phyloP scores from a whole-genome alignment of 164 flowering plant species.

The Umbilicus rupestris region DNA sequence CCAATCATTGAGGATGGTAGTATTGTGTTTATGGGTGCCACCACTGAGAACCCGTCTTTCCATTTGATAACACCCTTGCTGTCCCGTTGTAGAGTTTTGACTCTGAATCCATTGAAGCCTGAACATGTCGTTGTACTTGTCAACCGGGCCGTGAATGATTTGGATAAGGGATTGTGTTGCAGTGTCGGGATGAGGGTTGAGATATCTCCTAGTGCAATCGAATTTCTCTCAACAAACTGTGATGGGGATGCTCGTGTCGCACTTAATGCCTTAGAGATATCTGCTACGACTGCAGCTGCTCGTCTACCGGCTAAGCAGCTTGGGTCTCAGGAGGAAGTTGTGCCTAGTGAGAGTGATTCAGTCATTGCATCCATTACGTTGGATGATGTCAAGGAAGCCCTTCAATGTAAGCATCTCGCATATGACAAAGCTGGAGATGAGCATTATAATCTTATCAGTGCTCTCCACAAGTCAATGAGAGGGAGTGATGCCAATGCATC shows the following conservation, averaged over 20 bases:
- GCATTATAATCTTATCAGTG: slow-evolving; percentile 78
- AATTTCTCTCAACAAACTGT: slow-evolving; percentile 41
- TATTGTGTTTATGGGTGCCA: slow-evolving; percentile 74
- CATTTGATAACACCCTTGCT: slow-evolving; percentile 73
- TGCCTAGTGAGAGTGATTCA: slow-evolving; percentile 11
- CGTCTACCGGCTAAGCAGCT: slow-evolving; percentile 13
- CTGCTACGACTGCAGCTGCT: slow-evolving; percentile 51
- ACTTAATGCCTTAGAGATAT: slow-evolving; percentile 63
- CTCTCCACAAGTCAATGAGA: slow-evolving; percentile 82
- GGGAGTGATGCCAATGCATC: slow-evolving; percentile 78
- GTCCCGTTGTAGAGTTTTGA: slow-evolving; percentile 66
- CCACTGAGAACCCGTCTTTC: slow-evolving; percentile 90
- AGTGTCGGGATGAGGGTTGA: slow-evolving; percentile 25
- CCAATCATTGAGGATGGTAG: slow-evolving; percentile 85
- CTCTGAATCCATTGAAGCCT: slow-evolving; percentile 44
- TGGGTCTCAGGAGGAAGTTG: neutral
- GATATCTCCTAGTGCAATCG: slow-evolving; percentile 36
- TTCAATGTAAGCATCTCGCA: slow-evolving; percentile 68
- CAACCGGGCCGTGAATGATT: slow-evolving; percentile 35
- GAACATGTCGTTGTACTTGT: slow-evolving; percentile 30
- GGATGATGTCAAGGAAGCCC: slow-evolving; percentile 65
- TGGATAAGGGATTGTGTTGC: slow-evolving; percentile 33
- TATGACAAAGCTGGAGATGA: slow-evolving; percentile 76
- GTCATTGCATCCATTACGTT: slow-evolving; percentile 18
- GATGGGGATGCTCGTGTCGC: slow-evolving; percentile 95